Conservation (phyloP, 2,329 filamentous ascomycete species). For the Sordariomycetes sp. region DNA sequence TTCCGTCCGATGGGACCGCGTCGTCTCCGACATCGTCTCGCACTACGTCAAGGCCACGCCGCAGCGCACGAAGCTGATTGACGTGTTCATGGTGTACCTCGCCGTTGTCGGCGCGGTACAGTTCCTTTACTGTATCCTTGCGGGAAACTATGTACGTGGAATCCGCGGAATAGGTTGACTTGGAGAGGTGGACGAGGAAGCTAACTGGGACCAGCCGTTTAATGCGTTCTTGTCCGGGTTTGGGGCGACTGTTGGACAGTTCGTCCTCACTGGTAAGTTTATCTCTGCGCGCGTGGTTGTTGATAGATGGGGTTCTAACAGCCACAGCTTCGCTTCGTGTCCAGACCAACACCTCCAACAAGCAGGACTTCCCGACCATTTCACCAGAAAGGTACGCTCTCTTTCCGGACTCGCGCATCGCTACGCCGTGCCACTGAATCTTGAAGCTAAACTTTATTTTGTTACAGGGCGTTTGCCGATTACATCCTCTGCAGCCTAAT, state of each 20-base stretch:
- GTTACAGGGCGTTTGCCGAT: constrained; percentile 77
- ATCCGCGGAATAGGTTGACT: neutral
- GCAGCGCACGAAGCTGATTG: constrained; percentile 83
- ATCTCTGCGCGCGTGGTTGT: neutral
- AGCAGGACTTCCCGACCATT: constrained; percentile 60
- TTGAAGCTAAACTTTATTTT: neutral
- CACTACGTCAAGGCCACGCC: constrained; percentile 73
- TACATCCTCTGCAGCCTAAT: constrained; percentile 91
- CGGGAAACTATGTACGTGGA: constrained; percentile 78
- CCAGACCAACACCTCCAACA: constrained; percentile 78
- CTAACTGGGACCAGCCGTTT: constrained; percentile 62
- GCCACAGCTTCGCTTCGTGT: constrained; percentile 61
- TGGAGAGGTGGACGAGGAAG: neutral
- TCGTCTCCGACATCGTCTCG: constrained; percentile 57
- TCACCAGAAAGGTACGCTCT: constrained; percentile 62
- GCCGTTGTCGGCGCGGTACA: constrained; percentile 78
- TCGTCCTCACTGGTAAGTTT: constrained; percentile 72
- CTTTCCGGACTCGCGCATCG: neutral
- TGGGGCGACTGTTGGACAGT: constrained; percentile 87
- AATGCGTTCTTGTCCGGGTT: constrained; percentile 97
- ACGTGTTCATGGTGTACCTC: constrained; percentile 81
- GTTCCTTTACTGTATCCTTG: constrained; percentile 84
- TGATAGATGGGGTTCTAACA: neutral
- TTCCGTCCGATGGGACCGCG: constrained; percentile 36
- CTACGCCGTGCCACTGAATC: neutral